These are phyloP conservation scores for Mycena chlorophos DNA, from an alignment of 768 basidiomycete genomes.

Conservation along the genomic window DNA sequence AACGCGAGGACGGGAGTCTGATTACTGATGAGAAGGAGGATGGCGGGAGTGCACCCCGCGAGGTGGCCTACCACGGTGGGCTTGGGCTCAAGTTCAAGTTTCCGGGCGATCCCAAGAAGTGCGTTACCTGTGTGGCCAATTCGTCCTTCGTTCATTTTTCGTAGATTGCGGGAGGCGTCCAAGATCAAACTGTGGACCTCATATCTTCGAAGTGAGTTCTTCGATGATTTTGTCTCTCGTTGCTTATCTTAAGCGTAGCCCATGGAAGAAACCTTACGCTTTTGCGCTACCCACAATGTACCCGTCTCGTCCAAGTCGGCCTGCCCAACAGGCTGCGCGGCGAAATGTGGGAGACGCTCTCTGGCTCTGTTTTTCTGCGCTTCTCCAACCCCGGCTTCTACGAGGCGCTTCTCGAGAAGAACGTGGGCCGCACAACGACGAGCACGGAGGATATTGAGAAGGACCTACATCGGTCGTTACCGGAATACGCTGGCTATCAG, in stretches of 20 bases:
- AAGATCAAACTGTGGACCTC: conserved; percentile 96
- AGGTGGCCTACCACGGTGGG: conserved; percentile 70
- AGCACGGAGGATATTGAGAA: conserved; percentile 99
- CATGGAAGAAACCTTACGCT: conserved; percentile 96
- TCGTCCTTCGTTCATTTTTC: conserved; percentile 1
- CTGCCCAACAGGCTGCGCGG: conserved; percentile 92
- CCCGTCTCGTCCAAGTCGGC: conserved; percentile 96
- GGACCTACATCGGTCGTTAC: conserved; percentile 91
- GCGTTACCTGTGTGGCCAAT: conserved; percentile 25
- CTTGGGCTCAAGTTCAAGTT: conserved; percentile 84
- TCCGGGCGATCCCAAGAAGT: conserved; percentile 93
- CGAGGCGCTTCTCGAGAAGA: conserved; percentile 68
- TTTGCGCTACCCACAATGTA: conserved; percentile 93
- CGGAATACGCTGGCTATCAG: conserved; percentile 97
- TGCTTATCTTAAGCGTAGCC: conserved; percentile 43
- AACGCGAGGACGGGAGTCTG: conserved; percentile 68
- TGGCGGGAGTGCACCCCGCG: conserved; percentile 35
- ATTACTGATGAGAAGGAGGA: conserved; percentile 55
- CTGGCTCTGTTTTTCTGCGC: conserved; percentile 90
- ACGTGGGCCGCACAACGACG: conserved; percentile 75
- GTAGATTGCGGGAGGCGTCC: conserved; percentile 81
- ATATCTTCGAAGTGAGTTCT: conserved; percentile 72
- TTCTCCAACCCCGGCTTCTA: conserved; percentile 86
- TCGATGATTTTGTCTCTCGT: conserved; percentile 1
- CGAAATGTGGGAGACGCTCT: conserved; percentile 97